Evolutionary conservation across 2,329 filamentous ascomycete species (phyloP).

Genomic region (Paecilomyces sp.): DNA sequence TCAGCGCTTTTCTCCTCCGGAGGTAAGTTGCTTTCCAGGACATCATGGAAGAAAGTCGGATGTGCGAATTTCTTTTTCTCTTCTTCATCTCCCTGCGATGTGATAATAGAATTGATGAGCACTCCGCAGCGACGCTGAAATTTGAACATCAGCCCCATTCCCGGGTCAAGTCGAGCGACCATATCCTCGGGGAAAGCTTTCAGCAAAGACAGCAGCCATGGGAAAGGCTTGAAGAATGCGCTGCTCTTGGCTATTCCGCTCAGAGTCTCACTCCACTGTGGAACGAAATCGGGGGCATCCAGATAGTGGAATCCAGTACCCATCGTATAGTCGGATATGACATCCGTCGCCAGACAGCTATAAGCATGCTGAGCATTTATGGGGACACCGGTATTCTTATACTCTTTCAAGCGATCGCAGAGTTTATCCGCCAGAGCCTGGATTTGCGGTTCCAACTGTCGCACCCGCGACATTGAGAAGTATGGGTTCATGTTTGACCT

Average conservation of each 20-base stretch:
- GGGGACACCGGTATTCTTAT: slow-evolving; percentile 6
- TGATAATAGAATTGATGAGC: slow-evolving; percentile 8
- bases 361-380: slow-evolving; percentile 23
- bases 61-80: background rate
- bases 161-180: slow-evolving; percentile 3
- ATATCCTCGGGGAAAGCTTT: slow-evolving; percentile 12
- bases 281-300: slow-evolving; percentile 21
- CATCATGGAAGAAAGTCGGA: slow-evolving; percentile 23
- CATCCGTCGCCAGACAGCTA: slow-evolving; percentile 37
- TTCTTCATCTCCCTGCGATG: slow-evolving; percentile 2
- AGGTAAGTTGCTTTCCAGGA: slow-evolving; percentile 19
- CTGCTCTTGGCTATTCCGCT: slow-evolving; percentile 14
- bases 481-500: slow-evolving; percentile 28
- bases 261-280: slow-evolving; percentile 22
- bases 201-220: slow-evolving; percentile 13
- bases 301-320: slow-evolving; percentile 23
- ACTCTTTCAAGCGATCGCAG: slow-evolving; percentile 13
- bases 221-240: slow-evolving; percentile 11
- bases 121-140: slow-evolving; percentile 11
- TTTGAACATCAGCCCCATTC: slow-evolving; percentile 12
- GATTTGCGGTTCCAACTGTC: slow-evolving; percentile 15
- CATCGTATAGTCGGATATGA: slow-evolving; percentile 39
- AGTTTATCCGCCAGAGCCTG: slow-evolving; percentile 17
- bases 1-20: slow-evolving; percentile 26
- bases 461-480: slow-evolving; percentile 24